Base-by-base conservation (phyloP, 768 basidiomycete species). In the Stropharia rugosoannulata region DNA sequence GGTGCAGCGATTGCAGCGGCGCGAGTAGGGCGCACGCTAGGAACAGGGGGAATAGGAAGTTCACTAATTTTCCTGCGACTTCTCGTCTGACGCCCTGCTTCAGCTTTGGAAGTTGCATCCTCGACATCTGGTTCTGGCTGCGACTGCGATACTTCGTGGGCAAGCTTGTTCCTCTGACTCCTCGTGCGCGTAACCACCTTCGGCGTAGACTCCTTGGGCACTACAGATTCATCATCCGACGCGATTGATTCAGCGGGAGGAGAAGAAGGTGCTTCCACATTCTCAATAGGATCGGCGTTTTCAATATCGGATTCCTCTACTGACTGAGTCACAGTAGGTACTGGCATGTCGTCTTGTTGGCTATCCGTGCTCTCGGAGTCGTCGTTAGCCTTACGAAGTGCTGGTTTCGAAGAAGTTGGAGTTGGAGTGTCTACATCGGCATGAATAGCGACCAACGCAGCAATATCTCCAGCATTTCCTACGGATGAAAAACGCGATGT, bases 261-360 rank as follows among this genome's bases (percentile, higher is more conserved):
- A 37, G 29, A 39, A 12, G 63, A 49, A 47, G 59, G 56, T n/a
- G 61, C 65, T 12, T 79, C 78, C 0, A 73, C 70, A 27, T 72
- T 68, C 56, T 80, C 76, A 50, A 81, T 81, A 7, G 79, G 77
- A 57, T 82, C 80, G 15, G 49, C 43, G 19, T 39, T 50, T 19
- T 44, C 19, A n/a, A 56, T 46, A 19, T 59, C 50, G 0, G 39
- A 51, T 5, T 15, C 15, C 3, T 37, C 38, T 15, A 42, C 2
- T 40, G 37, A 11, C 2, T 41, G 29, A 55, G 43, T 27, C 32
- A 10, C 38, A 39, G 39, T 27, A 49, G 16, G 12, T 6, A 18
- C 7, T 4, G 39, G 9, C 12, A 12, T 57, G 15, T 49, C 48
- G 4, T 64, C 59, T 19, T 47, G 22, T 19, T 48, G 46, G 27